Conservation (phyloP, 108 stramenopile genomes). For the Fragilaria crotonensis region DNA sequence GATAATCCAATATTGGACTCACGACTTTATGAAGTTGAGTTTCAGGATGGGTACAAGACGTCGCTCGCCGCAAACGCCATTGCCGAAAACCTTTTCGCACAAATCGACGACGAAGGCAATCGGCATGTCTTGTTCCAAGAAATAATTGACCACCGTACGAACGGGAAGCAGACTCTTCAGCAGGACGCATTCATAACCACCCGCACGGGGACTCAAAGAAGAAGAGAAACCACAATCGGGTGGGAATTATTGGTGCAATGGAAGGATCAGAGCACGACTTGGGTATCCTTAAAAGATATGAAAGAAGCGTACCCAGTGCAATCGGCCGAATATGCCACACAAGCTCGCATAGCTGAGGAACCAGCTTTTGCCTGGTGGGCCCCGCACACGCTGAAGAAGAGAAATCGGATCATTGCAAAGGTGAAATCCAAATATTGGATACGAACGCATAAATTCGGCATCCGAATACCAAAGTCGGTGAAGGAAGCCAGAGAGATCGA, state of each 20-base stretch:
- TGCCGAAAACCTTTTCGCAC: constrained; percentile 14
- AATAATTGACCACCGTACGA: no score
- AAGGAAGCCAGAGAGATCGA: constrained; percentile 23
- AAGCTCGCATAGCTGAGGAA: no score
- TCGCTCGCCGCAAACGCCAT: constrained; percentile 13
- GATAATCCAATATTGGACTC: no score
- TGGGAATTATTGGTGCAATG: constrained; percentile 26
- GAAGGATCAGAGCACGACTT: no score
- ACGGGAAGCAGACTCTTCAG: not conserved
- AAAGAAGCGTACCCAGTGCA: constrained; percentile 32
- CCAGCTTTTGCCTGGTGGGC: constrained; percentile 32
- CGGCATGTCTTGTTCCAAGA: no score
- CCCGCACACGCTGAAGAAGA: constrained; percentile 7
- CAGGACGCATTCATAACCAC: no score
- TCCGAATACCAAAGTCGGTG: constrained; percentile 27
- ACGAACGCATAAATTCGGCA: not conserved
- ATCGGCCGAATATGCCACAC: constrained; percentile 29
- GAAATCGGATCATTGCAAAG: no score
- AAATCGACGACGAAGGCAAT: no score
- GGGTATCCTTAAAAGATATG: no score
- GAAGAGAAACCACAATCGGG: constrained; percentile 20
- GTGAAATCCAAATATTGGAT: constrained; percentile 21
- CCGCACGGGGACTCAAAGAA: no score
- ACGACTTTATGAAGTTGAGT: no score
- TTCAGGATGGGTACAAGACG: no score